Evolutionary conservation across 106 monocot species (phyloP).

Genomic region (Acorus gramineus): DNA sequence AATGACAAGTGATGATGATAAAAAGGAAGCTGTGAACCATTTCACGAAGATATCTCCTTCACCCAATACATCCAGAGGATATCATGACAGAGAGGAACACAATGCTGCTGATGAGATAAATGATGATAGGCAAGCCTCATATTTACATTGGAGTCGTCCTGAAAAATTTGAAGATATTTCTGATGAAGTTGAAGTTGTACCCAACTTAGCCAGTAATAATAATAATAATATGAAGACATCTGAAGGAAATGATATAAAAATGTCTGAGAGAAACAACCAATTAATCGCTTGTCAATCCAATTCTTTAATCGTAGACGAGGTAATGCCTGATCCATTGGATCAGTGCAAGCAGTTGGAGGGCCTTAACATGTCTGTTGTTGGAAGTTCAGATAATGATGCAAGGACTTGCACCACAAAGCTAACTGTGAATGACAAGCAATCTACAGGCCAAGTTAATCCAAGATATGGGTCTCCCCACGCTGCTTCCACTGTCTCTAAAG

Average conservation of each 20-base stretch:
- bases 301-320: slow-evolving; percentile 11
- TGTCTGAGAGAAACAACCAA: not conserved
- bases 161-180: slow-evolving; percentile 12
- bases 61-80: slow-evolving; percentile 5
- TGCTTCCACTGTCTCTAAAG: slow-evolving; percentile 22
- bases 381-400: slow-evolving; percentile 5
- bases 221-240: slow-evolving; percentile 5
- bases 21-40: slow-evolving; percentile 19
- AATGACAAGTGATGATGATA: slow-evolving; percentile 76
- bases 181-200: slow-evolving; percentile 15
- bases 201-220: slow-evolving; percentile 1
- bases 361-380: slow-evolving; percentile 1
- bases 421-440: slow-evolving; percentile 13
- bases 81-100: slow-evolving; percentile 20
- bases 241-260: slow-evolving; percentile 16
- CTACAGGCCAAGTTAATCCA: slow-evolving; percentile 5
- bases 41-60: slow-evolving; percentile 23
- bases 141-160: slow-evolving; percentile 29
- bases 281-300: slow-evolving; percentile 1
- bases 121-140: slow-evolving; percentile 13
- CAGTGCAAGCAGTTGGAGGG: slow-evolving; percentile 9
- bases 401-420: slow-evolving; percentile 5
- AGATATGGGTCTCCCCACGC: slow-evolving; percentile 9
- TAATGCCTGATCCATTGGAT: slow-evolving; percentile 6
- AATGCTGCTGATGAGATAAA: slow-evolving; percentile 14